Conservation (phyloP, 163 green algal species). For the Chlamydomonas reinhardtii region DNA sequence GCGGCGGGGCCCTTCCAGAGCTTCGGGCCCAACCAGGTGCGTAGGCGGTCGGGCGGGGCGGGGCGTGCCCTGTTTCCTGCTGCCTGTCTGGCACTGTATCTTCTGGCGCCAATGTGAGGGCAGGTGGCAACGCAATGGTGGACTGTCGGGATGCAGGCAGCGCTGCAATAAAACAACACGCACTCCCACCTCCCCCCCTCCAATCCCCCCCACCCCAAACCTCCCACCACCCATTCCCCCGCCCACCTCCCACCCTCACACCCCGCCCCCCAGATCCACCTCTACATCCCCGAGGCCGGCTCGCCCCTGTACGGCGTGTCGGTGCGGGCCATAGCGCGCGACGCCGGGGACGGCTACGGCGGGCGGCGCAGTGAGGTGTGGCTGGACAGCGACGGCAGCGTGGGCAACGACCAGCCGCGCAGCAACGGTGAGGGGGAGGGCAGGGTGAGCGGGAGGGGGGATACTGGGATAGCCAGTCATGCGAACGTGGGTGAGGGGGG, state of each 20-base stretch:
- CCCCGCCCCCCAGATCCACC: slow-evolving; percentile 26
- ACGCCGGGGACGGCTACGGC: slow-evolving; percentile 13
- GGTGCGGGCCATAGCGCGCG: slow-evolving; percentile 37
- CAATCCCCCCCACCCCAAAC: too few relatives aligned
- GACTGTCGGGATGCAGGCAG: too few relatives aligned
- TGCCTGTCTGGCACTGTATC: too few relatives aligned
- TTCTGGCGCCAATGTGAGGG: too few relatives aligned
- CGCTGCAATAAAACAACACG: too few relatives aligned
- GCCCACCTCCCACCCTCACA: not conserved
- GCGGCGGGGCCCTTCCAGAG: not conserved
- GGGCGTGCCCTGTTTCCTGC: too few relatives aligned
- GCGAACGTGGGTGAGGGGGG: too few relatives aligned
- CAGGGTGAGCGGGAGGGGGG: too few relatives aligned
- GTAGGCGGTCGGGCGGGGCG: not conserved
- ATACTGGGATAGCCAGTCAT: too few relatives aligned
- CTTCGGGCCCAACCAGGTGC: slow-evolving; percentile 54
- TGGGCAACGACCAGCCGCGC: slow-evolving; percentile 33
- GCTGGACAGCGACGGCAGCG: slow-evolving; percentile 43
- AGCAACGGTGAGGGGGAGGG: not conserved
- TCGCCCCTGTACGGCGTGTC: slow-evolving; percentile 44
- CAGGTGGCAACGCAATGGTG: too few relatives aligned
- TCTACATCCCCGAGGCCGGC: slow-evolving; percentile 42
- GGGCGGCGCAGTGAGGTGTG: slow-evolving; percentile 46
- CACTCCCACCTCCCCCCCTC: too few relatives aligned
- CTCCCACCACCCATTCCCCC: too few relatives aligned